A percentile compares a stretch with the other conserved stretches of the same genome.
Evolutionary conservation across 371 early-diverging fungal genomes (phyloP).

Genomic region (Syncephalastrum racemosum): DNA sequence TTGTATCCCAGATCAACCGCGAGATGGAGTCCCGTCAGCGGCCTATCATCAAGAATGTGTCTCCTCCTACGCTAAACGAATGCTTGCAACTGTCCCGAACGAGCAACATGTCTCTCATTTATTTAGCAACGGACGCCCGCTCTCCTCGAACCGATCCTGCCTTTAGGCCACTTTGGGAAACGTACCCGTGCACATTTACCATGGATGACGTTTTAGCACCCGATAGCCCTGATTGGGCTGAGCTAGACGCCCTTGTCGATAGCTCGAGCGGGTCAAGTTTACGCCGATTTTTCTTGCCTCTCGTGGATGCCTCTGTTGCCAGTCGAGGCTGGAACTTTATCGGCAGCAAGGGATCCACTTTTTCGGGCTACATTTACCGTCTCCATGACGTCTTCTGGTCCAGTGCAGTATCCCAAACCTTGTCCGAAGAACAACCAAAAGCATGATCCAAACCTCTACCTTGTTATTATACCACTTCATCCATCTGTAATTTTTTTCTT

Average conservation of each 20-base stretch:
- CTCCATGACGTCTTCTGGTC: conserved; percentile 32
- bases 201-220: conserved; percentile 45
- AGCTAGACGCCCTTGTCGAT: conserved; percentile 15
- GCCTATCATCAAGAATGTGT: background rate
- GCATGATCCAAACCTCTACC: too few species aligned
- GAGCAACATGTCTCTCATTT: conserved; percentile 37
- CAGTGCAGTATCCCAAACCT: conserved; percentile 2
- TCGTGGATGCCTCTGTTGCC: conserved; percentile 29
- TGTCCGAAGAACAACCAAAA: too few species aligned
- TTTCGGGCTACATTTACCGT: conserved; percentile 32
- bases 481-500: too few species aligned
- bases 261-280: conserved; percentile 15
- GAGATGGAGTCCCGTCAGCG: conserved; percentile 12
- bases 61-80: conserved; percentile 10
- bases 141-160: conserved; percentile 41
- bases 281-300: conserved; percentile 24
- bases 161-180: conserved; percentile 43
- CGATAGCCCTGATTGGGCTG: conserved; percentile 5
- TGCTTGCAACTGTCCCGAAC: conserved; percentile 29
- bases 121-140: conserved; percentile 59
- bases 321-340: conserved; percentile 33
- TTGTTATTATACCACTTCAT: too few species aligned
- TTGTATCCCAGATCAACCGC: conserved; percentile 23
- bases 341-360: conserved; percentile 32
- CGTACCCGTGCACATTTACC: conserved; percentile 60